phyloP scores from a whole-genome alignment of 1,284 basidiomycete genomes.

The Flammula alnicola region DNA sequence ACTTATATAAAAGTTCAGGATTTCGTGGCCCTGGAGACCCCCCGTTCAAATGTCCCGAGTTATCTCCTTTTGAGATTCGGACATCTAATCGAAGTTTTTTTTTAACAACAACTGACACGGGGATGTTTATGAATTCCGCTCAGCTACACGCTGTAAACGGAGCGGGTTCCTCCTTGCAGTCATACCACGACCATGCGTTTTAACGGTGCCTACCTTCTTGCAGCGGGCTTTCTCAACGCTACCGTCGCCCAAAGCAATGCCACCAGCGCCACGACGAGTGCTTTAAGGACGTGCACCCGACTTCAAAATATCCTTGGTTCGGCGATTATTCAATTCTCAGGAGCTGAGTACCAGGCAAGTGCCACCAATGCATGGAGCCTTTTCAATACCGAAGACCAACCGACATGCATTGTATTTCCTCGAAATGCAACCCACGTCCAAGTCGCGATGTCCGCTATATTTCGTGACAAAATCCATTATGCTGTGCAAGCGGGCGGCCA shows the following conservation, averaged over 20 bases:
- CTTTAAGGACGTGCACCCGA: conserved; percentile 24
- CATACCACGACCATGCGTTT: conserved; percentile 23
- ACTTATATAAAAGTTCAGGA: background rate
- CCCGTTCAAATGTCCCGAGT: conserved; percentile 15
- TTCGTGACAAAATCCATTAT: conserved; percentile 35
- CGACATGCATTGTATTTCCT: conserved; percentile 40
- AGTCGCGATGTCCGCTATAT: conserved; percentile 39
- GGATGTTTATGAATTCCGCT: conserved; percentile 18
- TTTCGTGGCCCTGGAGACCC: conserved; percentile 1
- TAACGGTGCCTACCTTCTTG: conserved; percentile 15
- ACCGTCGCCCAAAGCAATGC: conserved; percentile 11
- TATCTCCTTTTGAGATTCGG: conserved; percentile 23
- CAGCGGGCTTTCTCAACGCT: conserved; percentile 10
- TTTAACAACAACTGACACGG: conserved; percentile 12
- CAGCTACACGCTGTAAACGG: conserved; percentile 17
- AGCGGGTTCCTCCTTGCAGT: conserved; percentile 3
- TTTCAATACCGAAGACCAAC: conserved; percentile 35
- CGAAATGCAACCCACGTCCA: conserved; percentile 33
- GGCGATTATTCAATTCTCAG: conserved; percentile 26
- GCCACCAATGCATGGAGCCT: conserved; percentile 36
- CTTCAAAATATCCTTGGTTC: conserved; percentile 28
- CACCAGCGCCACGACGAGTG: conserved; percentile 10
- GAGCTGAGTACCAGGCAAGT: conserved; percentile 22
- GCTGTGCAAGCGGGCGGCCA: conserved; percentile 45
- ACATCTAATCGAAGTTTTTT: conserved; percentile 25